Evolutionary conservation across 2,329 filamentous ascomycete genomes (phyloP), one percentile per base, ranked within the genome.

Genomic region (Talaromyces sp.): DNA sequence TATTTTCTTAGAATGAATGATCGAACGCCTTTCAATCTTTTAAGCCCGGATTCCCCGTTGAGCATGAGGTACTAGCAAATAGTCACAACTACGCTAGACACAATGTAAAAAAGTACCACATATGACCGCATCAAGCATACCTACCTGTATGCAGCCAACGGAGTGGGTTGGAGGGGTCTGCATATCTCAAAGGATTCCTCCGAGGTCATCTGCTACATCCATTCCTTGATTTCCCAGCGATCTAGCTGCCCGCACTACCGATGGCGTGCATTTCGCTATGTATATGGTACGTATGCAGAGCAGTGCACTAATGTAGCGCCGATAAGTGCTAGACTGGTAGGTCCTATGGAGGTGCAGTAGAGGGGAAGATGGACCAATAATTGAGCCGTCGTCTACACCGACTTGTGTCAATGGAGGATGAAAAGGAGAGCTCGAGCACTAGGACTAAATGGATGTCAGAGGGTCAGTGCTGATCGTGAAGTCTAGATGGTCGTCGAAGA

Each of bases 161-260:
- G 9, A 35, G 50, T 16, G 50, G 50, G 31, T 35, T 37, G 50
- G 50, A 54, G 50, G 50, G 50, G 50, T 35, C 31, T 37, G 31
- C n/a, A 14, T 21, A 54, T 54, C 31, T 37, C 50, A 21, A 35
- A 35, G 28, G 31, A 54, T 14, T 35, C 11, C 50, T 37, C 31
- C 50, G 31, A 59, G 28, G 57, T 59, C 57, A 59, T 33, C 23
- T 44, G 57, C 57, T 37, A 28, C 50, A 37, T n/a, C 12, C n/a
- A 39, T 50, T 59, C 57, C 57, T 48, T 48, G 57, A 50, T 59
- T 59, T 58, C 35, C 48, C 50, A 54, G 28, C 31, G 50, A 54
- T 14, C 48, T 54, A 54, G 21, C 18, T 18, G 48, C 50, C 31
- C 50, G 37, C 50, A 23, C 50, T 54, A 35, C 2, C 50, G n/a